Conservation (phyloP, 805 yeast species). For the Candida cerambycidarum region DNA sequence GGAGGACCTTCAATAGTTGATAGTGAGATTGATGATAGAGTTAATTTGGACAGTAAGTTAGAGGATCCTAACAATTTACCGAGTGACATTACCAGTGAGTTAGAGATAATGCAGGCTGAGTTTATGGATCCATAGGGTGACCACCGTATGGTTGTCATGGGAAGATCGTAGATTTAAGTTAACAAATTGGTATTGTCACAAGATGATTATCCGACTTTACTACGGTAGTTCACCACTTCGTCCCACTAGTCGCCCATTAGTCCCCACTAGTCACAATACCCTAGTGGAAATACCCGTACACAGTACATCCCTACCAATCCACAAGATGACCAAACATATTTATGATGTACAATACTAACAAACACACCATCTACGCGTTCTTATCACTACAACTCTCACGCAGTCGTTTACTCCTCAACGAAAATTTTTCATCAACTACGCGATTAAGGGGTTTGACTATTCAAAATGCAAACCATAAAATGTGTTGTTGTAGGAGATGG, state of each 20-base stretch:
- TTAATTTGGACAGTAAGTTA: slow-evolving; percentile 45
- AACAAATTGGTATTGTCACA: no score
- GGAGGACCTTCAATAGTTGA: slow-evolving; percentile 52
- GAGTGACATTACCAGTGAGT: slow-evolving; percentile 50
- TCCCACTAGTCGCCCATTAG: no score
- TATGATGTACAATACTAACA: no score
- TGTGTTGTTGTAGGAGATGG: slow-evolving; percentile 99
- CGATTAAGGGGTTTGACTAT: slow-evolving; percentile 8
- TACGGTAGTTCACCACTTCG: no score
- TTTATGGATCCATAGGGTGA: slow-evolving; percentile 31
- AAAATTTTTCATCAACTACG: slow-evolving; percentile 5
- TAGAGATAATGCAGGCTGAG: slow-evolving; percentile 52
- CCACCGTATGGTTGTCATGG: no score
- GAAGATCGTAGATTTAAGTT: no score
- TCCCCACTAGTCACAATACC: no score
- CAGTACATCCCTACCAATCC: no score
- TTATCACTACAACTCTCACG: background rate
- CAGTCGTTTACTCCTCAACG: slow-evolving; percentile 5
- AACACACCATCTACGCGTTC: no score
- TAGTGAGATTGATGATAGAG: slow-evolving; percentile 41
- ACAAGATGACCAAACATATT: no score
- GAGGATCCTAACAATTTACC: slow-evolving; percentile 57
- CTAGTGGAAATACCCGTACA: no score
- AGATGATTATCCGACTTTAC: no score
- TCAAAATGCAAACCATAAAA: slow-evolving; percentile 61